phyloP scores from a whole-genome alignment of 2,329 filamentous ascomycete species.

The Curvularia spicifera region DNA sequence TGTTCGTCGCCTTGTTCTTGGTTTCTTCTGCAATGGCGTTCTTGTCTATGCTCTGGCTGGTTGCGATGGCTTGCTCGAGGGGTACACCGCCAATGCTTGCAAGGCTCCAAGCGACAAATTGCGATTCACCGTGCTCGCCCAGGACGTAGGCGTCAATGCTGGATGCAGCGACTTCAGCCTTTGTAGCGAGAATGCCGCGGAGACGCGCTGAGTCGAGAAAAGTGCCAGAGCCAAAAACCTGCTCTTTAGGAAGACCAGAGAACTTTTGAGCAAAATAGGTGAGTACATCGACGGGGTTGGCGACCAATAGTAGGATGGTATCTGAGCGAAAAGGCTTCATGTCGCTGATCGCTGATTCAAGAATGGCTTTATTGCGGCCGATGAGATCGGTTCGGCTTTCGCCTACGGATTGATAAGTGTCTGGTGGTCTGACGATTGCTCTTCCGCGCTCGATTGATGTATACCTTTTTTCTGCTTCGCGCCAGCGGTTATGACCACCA shows the following conservation, averaged over 20 bases:
- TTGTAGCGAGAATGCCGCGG: conserved; percentile 20
- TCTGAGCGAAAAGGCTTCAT: conserved; percentile 29
- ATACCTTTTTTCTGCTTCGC: conserved; percentile 32
- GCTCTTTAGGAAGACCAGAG: conserved; percentile 19
- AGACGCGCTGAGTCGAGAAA: conserved; percentile 31
- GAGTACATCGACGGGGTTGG: conserved; percentile 33
- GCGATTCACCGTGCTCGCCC: conserved; percentile 28
- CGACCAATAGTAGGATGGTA: conserved; percentile 27
- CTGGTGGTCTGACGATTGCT: background rate
- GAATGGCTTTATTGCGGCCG: conserved; percentile 31
- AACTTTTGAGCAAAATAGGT: conserved; percentile 30
- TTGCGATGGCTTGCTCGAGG: background rate
- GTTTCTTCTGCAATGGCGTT: conserved; percentile 19
- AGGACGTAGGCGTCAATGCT: conserved; percentile 28
- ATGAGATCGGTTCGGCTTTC: conserved; percentile 31
- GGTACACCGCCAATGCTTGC: conserved; percentile 23
- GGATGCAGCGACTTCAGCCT: conserved; percentile 19
- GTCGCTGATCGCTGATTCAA: conserved; percentile 27
- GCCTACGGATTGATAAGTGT: conserved; percentile 12
- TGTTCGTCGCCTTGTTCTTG: conserved; percentile 23
- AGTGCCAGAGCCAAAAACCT: conserved; percentile 30
- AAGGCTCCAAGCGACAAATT: conserved; percentile 28
- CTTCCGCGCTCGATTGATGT: background rate
- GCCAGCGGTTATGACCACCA: conserved; percentile 29
- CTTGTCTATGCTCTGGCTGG: conserved; percentile 6